These are phyloP conservation scores for Elaeis oleifera DNA, from an alignment of 202 grass and related monocot species.

Conservation along the genomic window DNA sequence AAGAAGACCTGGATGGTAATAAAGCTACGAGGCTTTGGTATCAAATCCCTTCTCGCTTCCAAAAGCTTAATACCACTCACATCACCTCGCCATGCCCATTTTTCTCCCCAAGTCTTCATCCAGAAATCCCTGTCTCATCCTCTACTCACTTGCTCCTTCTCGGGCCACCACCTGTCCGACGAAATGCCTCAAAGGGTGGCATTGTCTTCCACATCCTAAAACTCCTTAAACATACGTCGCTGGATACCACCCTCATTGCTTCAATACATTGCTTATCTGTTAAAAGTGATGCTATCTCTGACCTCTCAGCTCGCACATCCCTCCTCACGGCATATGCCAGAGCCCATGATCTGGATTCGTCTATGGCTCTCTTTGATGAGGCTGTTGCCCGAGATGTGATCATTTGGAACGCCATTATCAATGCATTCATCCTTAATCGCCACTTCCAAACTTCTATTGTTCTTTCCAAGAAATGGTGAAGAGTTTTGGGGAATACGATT, in stretches of 20 bases:
- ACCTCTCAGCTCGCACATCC: constrained; percentile 59
- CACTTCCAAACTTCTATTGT: constrained; percentile 21
- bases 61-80: too few species aligned
- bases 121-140: too few species aligned
- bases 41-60: too few species aligned
- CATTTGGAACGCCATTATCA: constrained; percentile 64
- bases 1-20: too few species aligned
- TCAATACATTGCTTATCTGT: constrained; percentile 48
- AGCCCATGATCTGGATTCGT: constrained; percentile 23
- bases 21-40: too few species aligned
- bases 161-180: constrained; percentile 27
- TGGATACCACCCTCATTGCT: constrained; percentile 2
- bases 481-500: constrained; percentile 30
- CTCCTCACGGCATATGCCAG: constrained; percentile 57
- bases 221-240: constrained; percentile 4
- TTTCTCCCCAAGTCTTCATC: too few species aligned
- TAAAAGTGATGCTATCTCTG: constrained; percentile 37
- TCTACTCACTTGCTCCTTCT: neutral
- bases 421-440: constrained; percentile 14
- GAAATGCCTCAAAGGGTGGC: constrained; percentile 25
- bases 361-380: constrained; percentile 40
- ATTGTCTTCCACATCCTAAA: constrained; percentile 29
- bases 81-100: too few species aligned
- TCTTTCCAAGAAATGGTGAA: constrained; percentile 43
- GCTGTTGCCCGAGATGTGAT: constrained; percentile 35